A percentile compares a stretch with the other conserved stretches of the same genome.
These are phyloP conservation scores for Xylariales sp. DNA, from an alignment of 2,329 filamentous ascomycete species.

Conservation along the genomic window DNA sequence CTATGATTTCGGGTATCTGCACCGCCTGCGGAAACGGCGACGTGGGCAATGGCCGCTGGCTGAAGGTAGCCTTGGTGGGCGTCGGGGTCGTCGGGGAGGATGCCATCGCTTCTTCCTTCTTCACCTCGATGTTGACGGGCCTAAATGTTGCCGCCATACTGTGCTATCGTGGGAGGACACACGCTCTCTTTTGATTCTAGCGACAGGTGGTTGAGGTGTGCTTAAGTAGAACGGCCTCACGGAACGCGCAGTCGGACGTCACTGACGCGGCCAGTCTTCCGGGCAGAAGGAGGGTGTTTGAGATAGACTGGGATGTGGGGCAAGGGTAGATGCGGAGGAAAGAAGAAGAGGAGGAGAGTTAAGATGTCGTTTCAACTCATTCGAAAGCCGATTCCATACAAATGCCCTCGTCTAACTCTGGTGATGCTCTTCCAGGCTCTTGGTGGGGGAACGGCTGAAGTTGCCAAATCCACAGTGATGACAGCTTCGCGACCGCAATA, in stretches of 20 bases:
- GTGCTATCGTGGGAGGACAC: not conserved
- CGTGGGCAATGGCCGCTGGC: constrained; percentile 48
- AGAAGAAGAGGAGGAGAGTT: constrained; percentile 6
- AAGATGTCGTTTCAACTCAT: constrained; percentile 21
- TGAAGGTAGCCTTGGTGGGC: constrained; percentile 57
- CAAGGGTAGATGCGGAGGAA: constrained; percentile 10
- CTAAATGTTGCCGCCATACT: constrained; percentile 45
- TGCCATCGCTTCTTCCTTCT: constrained; percentile 21
- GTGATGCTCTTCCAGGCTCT: no score
- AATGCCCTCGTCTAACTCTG: constrained; percentile 8
- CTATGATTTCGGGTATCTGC: constrained; percentile 41
- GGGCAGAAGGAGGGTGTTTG: constrained; percentile 14
- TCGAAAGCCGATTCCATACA: constrained; percentile 16
- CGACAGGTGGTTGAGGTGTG: constrained; percentile 2
- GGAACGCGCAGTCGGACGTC: not conserved
- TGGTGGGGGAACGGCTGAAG: no score
- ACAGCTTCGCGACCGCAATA: no score
- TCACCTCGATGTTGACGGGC: constrained; percentile 37
- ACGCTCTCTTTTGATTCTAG: no score
- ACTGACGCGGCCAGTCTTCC: constrained; percentile 9
- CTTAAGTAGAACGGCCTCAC: constrained; percentile 2
- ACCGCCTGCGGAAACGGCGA: constrained; percentile 48
- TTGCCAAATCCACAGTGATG: no score
- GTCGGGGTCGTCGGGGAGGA: constrained; percentile 41
- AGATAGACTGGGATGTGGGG: constrained; percentile 13